phyloP scores from a whole-genome alignment of 805 yeast species.

The Saturnispora silvae region DNA sequence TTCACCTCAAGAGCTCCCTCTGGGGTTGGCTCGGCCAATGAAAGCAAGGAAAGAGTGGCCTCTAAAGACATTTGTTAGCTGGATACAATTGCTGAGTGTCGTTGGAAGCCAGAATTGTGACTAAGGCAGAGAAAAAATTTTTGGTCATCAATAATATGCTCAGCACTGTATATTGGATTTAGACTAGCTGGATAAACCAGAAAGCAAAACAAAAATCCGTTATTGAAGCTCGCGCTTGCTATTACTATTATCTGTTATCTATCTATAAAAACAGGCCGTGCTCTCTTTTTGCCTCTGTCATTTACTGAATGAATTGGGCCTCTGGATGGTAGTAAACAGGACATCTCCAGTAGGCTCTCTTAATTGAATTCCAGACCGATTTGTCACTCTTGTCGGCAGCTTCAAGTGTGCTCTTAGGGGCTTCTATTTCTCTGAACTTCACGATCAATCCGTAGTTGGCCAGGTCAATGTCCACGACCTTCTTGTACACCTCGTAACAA shows the following conservation, averaged over 20 bases:
- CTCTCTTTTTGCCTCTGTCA: neutral
- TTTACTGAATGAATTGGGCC: conserved; percentile 29
- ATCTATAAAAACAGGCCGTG: neutral
- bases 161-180: neutral
- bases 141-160: too few species aligned
- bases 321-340: conserved; percentile 61
- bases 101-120: neutral
- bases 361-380: conserved; percentile 52
- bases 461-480: conserved; percentile 71
- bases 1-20: conserved; percentile 50
- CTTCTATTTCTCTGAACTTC: conserved; percentile 37
- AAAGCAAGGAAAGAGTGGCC: conserved; percentile 55
- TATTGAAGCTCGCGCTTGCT: neutral
- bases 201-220: too few species aligned
- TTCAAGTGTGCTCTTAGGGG: conserved; percentile 33
- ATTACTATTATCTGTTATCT: neutral
- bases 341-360: conserved; percentile 59
- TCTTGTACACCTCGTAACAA: conserved; percentile 74
- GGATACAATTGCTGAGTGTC: neutral
- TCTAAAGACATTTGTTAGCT: conserved; percentile 48
- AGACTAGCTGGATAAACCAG: too few species aligned
- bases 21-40: conserved; percentile 44
- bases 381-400: conserved; percentile 24
- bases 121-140: neutral
- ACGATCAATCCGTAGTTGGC: conserved; percentile 67